These are phyloP conservation scores for Pseudopediastrum boryanum DNA, from an alignment of 139 green algal species.

Conservation along the genomic window DNA sequence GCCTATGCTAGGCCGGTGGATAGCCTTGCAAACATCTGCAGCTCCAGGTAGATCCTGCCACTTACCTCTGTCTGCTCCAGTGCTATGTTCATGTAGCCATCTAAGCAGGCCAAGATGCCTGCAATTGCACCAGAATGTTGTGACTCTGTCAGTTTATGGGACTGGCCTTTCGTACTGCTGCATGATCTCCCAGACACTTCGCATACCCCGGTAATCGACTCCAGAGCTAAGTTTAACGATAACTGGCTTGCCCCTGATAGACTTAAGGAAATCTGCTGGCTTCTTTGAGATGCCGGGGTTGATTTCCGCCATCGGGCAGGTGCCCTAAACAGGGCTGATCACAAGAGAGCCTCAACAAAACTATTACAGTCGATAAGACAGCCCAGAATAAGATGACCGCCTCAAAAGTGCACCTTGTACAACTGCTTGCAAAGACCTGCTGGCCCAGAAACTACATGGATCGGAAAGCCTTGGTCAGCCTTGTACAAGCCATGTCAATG, in stretches of 20 bases:
- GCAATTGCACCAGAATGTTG: too few relatives aligned
- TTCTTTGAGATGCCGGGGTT: conserved; percentile 12
- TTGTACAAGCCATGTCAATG: too few relatives aligned
- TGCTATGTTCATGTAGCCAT: conserved; percentile 99
- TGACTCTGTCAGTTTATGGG: background rate
- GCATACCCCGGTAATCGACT: conserved; percentile 93
- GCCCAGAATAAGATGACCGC: too few relatives aligned
- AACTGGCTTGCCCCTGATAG: conserved; percentile 95
- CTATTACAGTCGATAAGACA: too few relatives aligned
- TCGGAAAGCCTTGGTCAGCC: too few relatives aligned
- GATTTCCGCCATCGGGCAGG: conserved; percentile 22
- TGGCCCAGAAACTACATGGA: too few relatives aligned
- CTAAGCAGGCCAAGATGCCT: conserved; percentile 96
- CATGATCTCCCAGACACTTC: background rate
- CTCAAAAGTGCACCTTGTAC: too few relatives aligned
- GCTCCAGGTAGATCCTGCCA: background rate
- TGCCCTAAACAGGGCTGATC: background rate
- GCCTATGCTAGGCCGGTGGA: too few relatives aligned
- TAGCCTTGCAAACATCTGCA: too few relatives aligned
- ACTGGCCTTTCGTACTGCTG: background rate
- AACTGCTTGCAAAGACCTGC: background rate
- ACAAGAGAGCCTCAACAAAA: too few relatives aligned
- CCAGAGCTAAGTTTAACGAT: conserved; percentile 98
- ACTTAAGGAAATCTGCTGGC: conserved; percentile 49
- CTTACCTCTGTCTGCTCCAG: conserved; percentile 98